Evolutionary conservation across 2,329 filamentous ascomycete genomes (phyloP).

Genomic region (Lasiodiplodia hormozganensis): DNA sequence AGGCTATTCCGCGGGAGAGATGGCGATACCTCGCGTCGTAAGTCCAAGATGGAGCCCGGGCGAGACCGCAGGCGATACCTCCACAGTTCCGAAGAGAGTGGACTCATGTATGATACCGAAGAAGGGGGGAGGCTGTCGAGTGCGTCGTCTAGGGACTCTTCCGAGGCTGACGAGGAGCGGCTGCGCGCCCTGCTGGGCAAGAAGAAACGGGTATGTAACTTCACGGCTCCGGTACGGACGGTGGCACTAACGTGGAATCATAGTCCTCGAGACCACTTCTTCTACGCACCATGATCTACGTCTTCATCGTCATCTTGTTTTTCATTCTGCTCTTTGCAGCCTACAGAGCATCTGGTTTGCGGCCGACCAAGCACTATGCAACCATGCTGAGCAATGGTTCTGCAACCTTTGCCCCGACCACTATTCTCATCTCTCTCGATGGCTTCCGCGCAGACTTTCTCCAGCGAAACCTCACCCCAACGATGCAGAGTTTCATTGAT

Average conservation of each 20-base stretch:
- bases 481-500: slow-evolving; percentile 76
- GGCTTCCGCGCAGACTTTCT: slow-evolving; percentile 96
- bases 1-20: slow-evolving; percentile 40
- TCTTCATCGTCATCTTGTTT: slow-evolving; percentile 60
- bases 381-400: slow-evolving; percentile 75
- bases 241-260: not conserved
- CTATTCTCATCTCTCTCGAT: slow-evolving; percentile 91
- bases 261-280: slow-evolving; percentile 38
- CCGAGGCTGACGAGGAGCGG: slow-evolving; percentile 56
- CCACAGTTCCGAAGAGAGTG: slow-evolving; percentile 69
- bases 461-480: slow-evolving; percentile 80
- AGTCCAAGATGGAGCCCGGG: slow-evolving; percentile 36
- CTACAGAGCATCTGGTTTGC: slow-evolving; percentile 54
- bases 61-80: slow-evolving; percentile 53
- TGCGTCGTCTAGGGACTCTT: slow-evolving; percentile 45
- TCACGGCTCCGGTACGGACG: too few relatives aligned
- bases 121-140: slow-evolving; percentile 73
- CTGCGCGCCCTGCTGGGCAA: slow-evolving; percentile 60
- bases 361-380: slow-evolving; percentile 23
- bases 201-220: slow-evolving; percentile 32
- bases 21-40: slow-evolving; percentile 40
- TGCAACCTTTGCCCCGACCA: slow-evolving; percentile 86
- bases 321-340: slow-evolving; percentile 62
- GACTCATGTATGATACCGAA: slow-evolving; percentile 91
- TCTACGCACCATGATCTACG: slow-evolving; percentile 49